Percentiles rank a stretch among this genome's conserved stretches.
phyloP scores from a whole-genome alignment of 208 protist genomes.

The Acanthamoeba sp. region DNA sequence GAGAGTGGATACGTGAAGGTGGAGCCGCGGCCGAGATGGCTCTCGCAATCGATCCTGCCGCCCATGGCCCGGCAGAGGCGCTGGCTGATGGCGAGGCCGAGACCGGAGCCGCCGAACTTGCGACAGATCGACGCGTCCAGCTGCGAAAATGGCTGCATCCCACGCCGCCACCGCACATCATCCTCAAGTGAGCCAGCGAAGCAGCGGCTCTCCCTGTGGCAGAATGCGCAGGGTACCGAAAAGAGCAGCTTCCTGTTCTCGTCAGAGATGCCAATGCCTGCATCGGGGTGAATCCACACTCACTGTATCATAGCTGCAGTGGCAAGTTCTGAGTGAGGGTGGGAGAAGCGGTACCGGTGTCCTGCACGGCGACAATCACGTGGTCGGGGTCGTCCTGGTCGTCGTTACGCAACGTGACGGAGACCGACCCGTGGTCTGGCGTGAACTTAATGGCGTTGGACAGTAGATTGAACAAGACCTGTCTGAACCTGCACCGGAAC shows the following conservation, averaged over 20 bases:
- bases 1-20: constrained; percentile 1
- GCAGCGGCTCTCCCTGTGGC: neutral
- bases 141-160: constrained; percentile 27
- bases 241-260: neutral
- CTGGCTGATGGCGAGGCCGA: constrained; percentile 33
- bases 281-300: no score
- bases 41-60: constrained; percentile 13
- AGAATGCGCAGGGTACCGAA: neutral
- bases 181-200: neutral
- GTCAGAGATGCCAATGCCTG: neutral
- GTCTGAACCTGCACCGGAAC: neutral
- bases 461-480: constrained; percentile 18
- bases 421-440: neutral
- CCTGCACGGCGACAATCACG: neutral
- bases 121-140: constrained; percentile 7
- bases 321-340: no score
- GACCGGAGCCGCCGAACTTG: constrained; percentile 23
- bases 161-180: neutral
- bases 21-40: neutral
- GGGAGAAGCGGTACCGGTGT: constrained; percentile 2
- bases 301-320: no score
- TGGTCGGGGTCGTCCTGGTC: neutral
- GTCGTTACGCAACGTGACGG: neutral
- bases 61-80: constrained; percentile 13
- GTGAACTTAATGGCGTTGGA: constrained; percentile 48